phyloP scores from a whole-genome alignment of 192 early-diverging fungal species.

The Backusella mclennaniae region DNA sequence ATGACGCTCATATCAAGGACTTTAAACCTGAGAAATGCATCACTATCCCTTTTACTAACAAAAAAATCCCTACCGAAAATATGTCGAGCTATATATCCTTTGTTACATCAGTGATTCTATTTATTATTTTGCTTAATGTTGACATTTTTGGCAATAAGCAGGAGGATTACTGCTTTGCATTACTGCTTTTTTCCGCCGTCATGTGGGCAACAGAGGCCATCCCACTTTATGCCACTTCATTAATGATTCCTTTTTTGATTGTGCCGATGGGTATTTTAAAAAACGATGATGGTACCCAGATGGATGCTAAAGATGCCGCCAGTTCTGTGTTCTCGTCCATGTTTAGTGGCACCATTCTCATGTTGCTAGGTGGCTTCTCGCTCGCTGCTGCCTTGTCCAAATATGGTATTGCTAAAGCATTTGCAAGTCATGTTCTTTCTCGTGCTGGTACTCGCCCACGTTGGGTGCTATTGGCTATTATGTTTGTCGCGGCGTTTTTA shows the following conservation, averaged over 20 bases:
- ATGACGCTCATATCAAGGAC: conserved; percentile 40
- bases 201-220: conserved; percentile 87
- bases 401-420: conserved; percentile 70
- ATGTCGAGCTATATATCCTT: conserved; percentile 28
- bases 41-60: conserved; percentile 25
- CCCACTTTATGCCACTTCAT: conserved; percentile 72
- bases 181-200: conserved; percentile 77
- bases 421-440: conserved; percentile 63
- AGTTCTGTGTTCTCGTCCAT: conserved; percentile 69
- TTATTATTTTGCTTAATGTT: conserved; percentile 57
- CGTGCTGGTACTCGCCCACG: conserved; percentile 70
- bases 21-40: conserved; percentile 27
- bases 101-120: conserved; percentile 49
- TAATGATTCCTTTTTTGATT: conserved; percentile 67
- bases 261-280: conserved; percentile 65
- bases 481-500: conserved; percentile 72
- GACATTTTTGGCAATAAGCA: conserved; percentile 64
- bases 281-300: conserved; percentile 33
- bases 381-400: conserved; percentile 73
- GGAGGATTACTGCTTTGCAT: conserved; percentile 85
- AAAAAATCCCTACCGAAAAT: not conserved
- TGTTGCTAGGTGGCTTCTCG: conserved; percentile 73
- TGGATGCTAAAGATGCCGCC: conserved; percentile 58
- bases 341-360: conserved; percentile 78
- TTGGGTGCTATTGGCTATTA: conserved; percentile 70